Evolutionary conservation across 495 filamentous ascomycete genomes (phyloP).

Genomic region (Podospora conica): DNA sequence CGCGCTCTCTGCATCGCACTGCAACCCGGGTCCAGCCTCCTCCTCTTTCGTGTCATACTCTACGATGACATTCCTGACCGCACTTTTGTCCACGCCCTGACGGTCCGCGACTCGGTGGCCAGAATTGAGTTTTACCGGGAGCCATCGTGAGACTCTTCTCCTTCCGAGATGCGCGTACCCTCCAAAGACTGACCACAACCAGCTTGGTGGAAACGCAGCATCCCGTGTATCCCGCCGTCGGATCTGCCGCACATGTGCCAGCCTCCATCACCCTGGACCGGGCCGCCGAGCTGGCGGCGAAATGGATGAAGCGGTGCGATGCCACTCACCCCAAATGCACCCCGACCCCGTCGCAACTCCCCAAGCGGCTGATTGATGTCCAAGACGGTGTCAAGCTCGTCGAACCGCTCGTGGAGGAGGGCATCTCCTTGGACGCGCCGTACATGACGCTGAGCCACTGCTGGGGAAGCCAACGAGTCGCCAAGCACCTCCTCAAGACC

Average conservation of each 20-base stretch:
- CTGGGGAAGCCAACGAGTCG: slow-evolving; percentile 12
- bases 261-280: slow-evolving; percentile 9
- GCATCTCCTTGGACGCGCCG: not conserved
- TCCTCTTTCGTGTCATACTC: slow-evolving; percentile 6
- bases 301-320: slow-evolving; percentile 7
- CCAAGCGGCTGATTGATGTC: slow-evolving; percentile 12
- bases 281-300: slow-evolving; percentile 1
- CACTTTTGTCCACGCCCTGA: slow-evolving; percentile 8
- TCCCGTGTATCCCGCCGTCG: slow-evolving; percentile 1
- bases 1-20: slow-evolving; percentile 2
- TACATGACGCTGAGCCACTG: slow-evolving; percentile 21
- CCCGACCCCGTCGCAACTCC: not conserved
- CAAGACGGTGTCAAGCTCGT: slow-evolving; percentile 12
- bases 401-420: slow-evolving; percentile 9
- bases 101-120: slow-evolving; percentile 5
- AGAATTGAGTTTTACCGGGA: slow-evolving; percentile 14
- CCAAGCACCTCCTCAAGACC: slow-evolving; percentile 5
- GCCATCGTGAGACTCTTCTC: not conserved
- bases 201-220: not conserved
- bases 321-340: slow-evolving; percentile 4
- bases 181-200: not conserved
- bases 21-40: slow-evolving; percentile 8
- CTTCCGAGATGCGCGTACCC: not conserved
- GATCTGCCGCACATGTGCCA: slow-evolving; percentile 5
- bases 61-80: slow-evolving; percentile 6